Evolutionary conservation across 148 eudicot genomes (phyloP).

Genomic region (Fagopyrum esculentum): DNA sequence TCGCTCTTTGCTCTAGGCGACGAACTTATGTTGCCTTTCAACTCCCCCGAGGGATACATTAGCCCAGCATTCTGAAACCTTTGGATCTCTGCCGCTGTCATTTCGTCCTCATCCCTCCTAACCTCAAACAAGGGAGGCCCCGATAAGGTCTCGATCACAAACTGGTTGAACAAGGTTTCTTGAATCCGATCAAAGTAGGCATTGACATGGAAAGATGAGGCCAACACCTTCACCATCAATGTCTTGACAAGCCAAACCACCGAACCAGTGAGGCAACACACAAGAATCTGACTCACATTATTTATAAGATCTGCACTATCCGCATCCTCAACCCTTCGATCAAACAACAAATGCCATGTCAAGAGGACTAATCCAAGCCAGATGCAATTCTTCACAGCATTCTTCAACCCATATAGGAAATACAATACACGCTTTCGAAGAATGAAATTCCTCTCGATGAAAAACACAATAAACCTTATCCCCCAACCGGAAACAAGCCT

Average conservation of each 20-base stretch:
- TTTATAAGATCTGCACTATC: not conserved
- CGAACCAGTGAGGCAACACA: not conserved
- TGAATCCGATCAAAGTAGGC: constrained; percentile 87
- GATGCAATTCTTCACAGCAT: constrained; percentile 45
- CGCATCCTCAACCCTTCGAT: constrained; percentile 26
- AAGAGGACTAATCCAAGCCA: constrained; percentile 67
- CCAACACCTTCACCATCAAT: constrained; percentile 50
- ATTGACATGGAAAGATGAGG: constrained; percentile 67
- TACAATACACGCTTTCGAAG: constrained; percentile 65
- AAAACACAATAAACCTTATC: constrained; percentile 38
- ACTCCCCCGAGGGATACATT: constrained; percentile 34
- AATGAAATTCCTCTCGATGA: constrained; percentile 63
- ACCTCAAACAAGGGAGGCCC: constrained; percentile 47
- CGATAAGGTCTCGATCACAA: constrained; percentile 72
- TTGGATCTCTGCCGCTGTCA: constrained; percentile 37
- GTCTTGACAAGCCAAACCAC: constrained; percentile 70
- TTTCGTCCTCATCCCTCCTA: constrained; percentile 38
- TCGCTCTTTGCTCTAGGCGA: constrained; percentile 20
- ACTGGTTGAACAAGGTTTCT: constrained; percentile 69
- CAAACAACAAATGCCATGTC: constrained; percentile 67
- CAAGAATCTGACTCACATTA: not conserved
- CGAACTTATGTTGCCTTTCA: constrained; percentile 17
- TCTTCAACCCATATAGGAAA: constrained; percentile 60
- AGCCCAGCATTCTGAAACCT: constrained; percentile 52
- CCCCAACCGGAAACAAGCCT: constrained; percentile 58